phyloP scores from a whole-genome alignment of 2,329 filamentous ascomycete genomes.

The Fusarium sp. region DNA sequence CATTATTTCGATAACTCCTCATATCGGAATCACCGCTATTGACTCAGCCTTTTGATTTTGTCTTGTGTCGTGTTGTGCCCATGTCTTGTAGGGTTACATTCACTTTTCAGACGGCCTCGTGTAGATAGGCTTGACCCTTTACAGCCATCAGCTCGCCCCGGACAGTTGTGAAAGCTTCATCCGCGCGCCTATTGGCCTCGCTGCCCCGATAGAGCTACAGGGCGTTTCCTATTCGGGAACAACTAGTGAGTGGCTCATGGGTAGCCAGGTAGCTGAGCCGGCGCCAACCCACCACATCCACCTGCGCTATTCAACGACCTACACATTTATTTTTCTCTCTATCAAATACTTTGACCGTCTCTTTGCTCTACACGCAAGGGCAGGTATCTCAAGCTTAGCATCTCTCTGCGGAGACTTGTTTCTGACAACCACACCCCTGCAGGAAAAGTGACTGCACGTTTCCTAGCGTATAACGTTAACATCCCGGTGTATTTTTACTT shows the following conservation, averaged over 20 bases:
- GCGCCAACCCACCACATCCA: slow-evolving; percentile 30
- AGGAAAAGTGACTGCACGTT: slow-evolving; percentile 5
- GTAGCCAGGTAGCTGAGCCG: slow-evolving; percentile 42
- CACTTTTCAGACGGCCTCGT: slow-evolving; percentile 38
- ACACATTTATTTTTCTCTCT: neutral
- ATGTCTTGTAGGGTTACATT: slow-evolving; percentile 29
- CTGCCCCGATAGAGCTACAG: slow-evolving; percentile 25
- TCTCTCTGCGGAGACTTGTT: neutral
- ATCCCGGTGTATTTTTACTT: slow-evolving; percentile 9
- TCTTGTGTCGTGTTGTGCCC: slow-evolving; percentile 1
- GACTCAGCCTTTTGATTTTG: slow-evolving; percentile 27
- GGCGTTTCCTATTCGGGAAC: slow-evolving; percentile 36
- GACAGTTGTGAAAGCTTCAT: slow-evolving; percentile 35
- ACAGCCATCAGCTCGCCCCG: slow-evolving; percentile 42
- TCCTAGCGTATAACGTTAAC: slow-evolving; percentile 19
- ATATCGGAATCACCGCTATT: slow-evolving; percentile 32
- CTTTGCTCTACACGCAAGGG: neutral
- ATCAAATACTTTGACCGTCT: slow-evolving; percentile 21
- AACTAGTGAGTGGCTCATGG: slow-evolving; percentile 42
- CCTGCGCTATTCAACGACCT: slow-evolving; percentile 25
- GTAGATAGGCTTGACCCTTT: slow-evolving; percentile 35
- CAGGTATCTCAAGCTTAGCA: neutral
- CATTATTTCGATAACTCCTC: slow-evolving; percentile 8
- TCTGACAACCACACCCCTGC: slow-evolving; percentile 24
- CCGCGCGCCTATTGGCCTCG: slow-evolving; percentile 44